Evolutionary conservation across 148 eudicot species (phyloP), one percentile per base, ranked within the genome.

Genomic region (Chenopodium berlandieri): DNA sequence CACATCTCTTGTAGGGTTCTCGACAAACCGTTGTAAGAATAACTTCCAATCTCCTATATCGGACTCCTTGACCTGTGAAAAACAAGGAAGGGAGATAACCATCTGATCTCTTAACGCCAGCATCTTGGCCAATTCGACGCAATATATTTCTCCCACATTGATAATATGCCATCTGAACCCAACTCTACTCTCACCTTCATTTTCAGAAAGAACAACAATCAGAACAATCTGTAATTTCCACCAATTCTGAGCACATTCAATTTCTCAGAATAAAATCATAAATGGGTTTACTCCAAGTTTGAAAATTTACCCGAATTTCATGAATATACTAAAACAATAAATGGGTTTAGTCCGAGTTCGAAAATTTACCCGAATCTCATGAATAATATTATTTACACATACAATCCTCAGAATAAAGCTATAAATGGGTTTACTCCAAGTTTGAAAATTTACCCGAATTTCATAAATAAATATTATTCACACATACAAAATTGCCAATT

Each of bases 11-110:
- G 67, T 34, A 23, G 71, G 37, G 19, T n/a, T 40, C 10, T 23
- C 2, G 12, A 68, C 86, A 77, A 20, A 86, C 99, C 83, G 92
- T 92, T 17, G 98, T 96, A 71, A 96, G 92, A 84, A 95, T 94
- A 62, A 94, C 94, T 88, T 95, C 93, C 81, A 95, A 72, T 74
- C 90, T 95, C 69, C 98, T 86, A 74, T 88, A 95, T 69, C 99
- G 85, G 67, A 94, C 84, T 48, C 99, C 99, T 83, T 95, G 97
- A 25, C 83, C 92, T 44, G 92, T 88, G 83, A 80, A 89, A 10
- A 91, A 77, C 62, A 94, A 70, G 1, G 99, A 98, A 83, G 94
- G 89, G 63, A 88, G 89, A 71, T 90, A 77, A 27, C 84, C 87
- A 46, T 85, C 90, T 12, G 86, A 82, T 82, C 78, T 84, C 78